phyloP scores from a whole-genome alignment of 352 stramenopile genomes.

The Phytopythium ostracodes region DNA sequence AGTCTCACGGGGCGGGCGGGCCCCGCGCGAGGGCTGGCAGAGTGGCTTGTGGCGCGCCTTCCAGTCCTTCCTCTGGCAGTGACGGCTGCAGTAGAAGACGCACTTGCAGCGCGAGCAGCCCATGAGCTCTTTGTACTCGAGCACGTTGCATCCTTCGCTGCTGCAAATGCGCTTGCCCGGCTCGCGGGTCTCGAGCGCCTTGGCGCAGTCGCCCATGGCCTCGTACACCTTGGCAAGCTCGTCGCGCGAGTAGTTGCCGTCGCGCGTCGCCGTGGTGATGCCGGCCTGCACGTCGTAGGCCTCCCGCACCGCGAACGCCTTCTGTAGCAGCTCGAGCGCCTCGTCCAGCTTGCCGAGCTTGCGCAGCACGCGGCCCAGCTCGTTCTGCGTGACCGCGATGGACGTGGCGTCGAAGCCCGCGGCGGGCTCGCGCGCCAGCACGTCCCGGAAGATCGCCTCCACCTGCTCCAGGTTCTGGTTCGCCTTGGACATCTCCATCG shows the following conservation, averaged over 20 bases:
- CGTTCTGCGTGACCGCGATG: constrained; percentile 54
- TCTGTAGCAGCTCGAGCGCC: constrained; percentile 37
- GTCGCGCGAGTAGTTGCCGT: constrained; percentile 66
- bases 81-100: constrained; percentile 67
- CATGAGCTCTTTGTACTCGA: constrained; percentile 49
- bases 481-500: constrained; percentile 30
- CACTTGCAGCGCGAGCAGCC: constrained; percentile 59
- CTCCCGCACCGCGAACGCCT: constrained; percentile 44
- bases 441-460: constrained; percentile 40
- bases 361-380: constrained; percentile 47
- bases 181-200: constrained; percentile 36
- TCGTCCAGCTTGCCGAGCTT: constrained; percentile 42
- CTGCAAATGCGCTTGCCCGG: constrained; percentile 47
- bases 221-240: constrained; percentile 70
- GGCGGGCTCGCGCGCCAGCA: constrained; percentile 33
- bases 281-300: constrained; percentile 22
- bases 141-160: constrained; percentile 40
- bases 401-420: constrained; percentile 60
- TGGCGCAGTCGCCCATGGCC: constrained; percentile 46
- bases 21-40: constrained; percentile 28
- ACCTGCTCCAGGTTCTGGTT: constrained; percentile 30
- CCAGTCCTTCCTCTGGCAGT: constrained; percentile 64
- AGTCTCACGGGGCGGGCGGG: not conserved
- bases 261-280: constrained; percentile 38
- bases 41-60: constrained; percentile 49